Evolutionary conservation across 345 rosid species (phyloP), one percentile per base, ranked within the genome.

Genomic region (Heritiera fomes): DNA sequence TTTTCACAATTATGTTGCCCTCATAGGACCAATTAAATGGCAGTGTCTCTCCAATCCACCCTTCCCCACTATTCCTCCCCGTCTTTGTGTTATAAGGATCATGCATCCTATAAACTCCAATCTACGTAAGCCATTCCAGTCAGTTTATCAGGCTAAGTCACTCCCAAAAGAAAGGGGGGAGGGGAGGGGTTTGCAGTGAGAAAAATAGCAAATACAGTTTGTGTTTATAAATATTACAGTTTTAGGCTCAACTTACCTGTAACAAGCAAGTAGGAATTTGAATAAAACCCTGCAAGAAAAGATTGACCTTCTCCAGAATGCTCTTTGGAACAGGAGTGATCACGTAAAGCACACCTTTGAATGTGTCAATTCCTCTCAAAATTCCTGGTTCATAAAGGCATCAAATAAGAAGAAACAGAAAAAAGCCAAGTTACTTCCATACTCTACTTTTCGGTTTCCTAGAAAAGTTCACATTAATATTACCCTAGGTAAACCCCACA

Each of bases 251-350:
- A 41, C 63, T 71, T 84, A 93, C 95, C 89, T 90, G 98, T 86
- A 97, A 87, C 81, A 94, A 86, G 86, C 93, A 85, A 78, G 87
- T 88, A 40, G 98, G 98, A 76, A 94, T 88, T 82, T 91, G 92
- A 82, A 94, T 89, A 67, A 79, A 84, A 2, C 98, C 98, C 86
- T 90, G 99, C 53, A 93, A 88, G 15, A 97, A 82, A 63, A 94
- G 84, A 86, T 97, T 91, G 82, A 93, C 97, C 75, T 86, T 91
- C 85, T 89, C 92, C 80, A 94, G 92, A 69, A 81, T 86, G 85
- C 78, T 84, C 14, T 79, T 90, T 43, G 94, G 87, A 84, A 94
- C 93, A 23, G 98, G 98, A 34, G 99, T 91, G 81, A 94, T 89
- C 80, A 96, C 83, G 78, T 92, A 91, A 5, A 94, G 85, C 76